Percentiles rank a stretch among this genome's conserved stretches.
Conservation (phyloP, 2,329 filamentous ascomycete species). For the Didymella glomerata region DNA sequence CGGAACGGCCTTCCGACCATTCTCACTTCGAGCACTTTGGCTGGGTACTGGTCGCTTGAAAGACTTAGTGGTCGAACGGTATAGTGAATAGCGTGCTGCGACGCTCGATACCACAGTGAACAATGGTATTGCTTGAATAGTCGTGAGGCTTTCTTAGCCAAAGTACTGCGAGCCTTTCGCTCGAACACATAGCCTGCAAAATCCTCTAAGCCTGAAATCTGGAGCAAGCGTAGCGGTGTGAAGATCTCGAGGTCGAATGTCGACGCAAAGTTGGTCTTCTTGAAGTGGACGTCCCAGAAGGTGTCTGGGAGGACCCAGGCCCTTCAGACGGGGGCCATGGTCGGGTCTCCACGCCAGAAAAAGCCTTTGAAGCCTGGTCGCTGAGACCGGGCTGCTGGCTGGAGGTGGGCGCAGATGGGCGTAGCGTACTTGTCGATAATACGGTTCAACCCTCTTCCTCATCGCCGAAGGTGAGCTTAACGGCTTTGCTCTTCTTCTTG, state of each 20-base stretch:
- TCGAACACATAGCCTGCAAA: neutral
- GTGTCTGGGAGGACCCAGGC: neutral
- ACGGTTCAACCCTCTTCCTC: constrained; percentile 38
- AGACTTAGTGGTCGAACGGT: neutral
- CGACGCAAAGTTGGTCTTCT: neutral
- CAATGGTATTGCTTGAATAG: neutral
- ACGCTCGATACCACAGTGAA: neutral
- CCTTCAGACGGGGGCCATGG: neutral
- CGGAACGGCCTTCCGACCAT: constrained; percentile 21
- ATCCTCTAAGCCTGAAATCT: neutral
- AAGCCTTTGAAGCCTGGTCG: neutral
- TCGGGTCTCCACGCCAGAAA: neutral
- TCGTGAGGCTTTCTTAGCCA: neutral
- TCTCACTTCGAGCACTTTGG: constrained; percentile 8
- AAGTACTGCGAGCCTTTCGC: neutral
- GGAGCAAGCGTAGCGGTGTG: neutral
- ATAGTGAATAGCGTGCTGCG: neutral
- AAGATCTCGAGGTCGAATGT: too few species aligned
- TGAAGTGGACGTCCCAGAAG: neutral
- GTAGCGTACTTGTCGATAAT: neutral
- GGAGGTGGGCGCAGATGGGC: neutral
- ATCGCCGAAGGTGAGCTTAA: constrained; percentile 52
- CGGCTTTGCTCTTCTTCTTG: constrained; percentile 49
- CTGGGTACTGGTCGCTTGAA: neutral
- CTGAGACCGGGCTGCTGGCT: neutral